Evolutionary conservation across 192 early-diverging fungal species (phyloP), one percentile per base, ranked within the genome.

Genomic region (Coemansia pectinata): DNA sequence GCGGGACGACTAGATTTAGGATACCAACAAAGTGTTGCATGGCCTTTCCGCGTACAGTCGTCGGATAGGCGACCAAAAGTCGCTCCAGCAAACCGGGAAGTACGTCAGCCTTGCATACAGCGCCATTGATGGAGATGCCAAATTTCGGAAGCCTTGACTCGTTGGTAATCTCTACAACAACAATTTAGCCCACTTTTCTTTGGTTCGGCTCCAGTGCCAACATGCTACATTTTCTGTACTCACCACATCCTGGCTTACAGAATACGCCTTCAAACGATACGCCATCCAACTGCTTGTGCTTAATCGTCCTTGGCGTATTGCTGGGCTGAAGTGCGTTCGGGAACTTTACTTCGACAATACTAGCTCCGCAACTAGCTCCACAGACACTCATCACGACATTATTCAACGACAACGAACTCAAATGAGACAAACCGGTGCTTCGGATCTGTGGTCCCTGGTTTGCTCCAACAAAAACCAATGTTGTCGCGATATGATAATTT

Each of bases 201-300:
- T 31, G 53, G 12, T 33, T 33, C 3, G 53, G 12, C 14, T 17
- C 0, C 5, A 34, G 11, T 33, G 14, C 25, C 14, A 57, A 57
- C 14, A 4, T 15, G 11, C 29, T 19, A 19, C 17, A 15, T 19
- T 5, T 8, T 7, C 40, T 38, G 7, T 8, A 40, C 57, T 66
- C 62, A 62, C 58, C 36, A 29, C 17, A 1, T n/a, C 59, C 14
- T 8, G 38, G 23, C 3, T 45, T 52, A 5, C 62, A 12, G 69
- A 78, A 72, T 48, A 65, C 66, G 15, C 71, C 70, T 33, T 78
- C 76, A 66, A 65, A 78, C 1, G 62, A 48, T 34, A 72, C 33
- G 14, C 31, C 70, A 50, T 34, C 31, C 29, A 67, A 21, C 33
- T 17, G 25, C 41, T 59, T 27, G 19, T 58, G 60, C 23, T 57